A percentile compares a stretch with the other conserved stretches of the same genome.
These are phyloP conservation scores for Penicillium simplicissimum DNA, from an alignment of 495 filamentous ascomycete genomes.

Conservation along the genomic window DNA sequence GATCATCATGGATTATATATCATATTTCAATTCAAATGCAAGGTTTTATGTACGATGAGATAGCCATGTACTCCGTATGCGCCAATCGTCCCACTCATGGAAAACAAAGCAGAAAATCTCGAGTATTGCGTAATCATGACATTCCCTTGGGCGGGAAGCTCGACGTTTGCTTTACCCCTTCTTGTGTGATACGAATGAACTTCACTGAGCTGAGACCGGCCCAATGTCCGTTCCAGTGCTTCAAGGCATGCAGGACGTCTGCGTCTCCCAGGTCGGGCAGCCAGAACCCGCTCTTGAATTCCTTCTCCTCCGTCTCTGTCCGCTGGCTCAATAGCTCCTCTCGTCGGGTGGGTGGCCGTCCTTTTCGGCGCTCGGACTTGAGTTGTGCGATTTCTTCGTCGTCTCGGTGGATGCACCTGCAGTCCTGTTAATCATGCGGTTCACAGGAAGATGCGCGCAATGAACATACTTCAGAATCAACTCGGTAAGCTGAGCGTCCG, in stretches of 20 bases:
- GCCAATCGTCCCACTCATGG: constrained; percentile 24
- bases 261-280: constrained; percentile 60
- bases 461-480: constrained; percentile 60
- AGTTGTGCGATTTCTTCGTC: constrained; percentile 72
- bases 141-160: constrained; percentile 71
- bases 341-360: constrained; percentile 73
- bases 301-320: constrained; percentile 69
- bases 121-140: constrained; percentile 36
- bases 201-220: constrained; percentile 57
- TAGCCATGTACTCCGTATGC: constrained; percentile 26
- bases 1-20: not conserved
- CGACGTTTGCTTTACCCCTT: constrained; percentile 55
- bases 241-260: constrained; percentile 54
- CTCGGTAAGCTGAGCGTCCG: constrained; percentile 56
- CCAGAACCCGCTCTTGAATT: constrained; percentile 83
- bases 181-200: constrained; percentile 61
- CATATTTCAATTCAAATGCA: not conserved
- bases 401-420: constrained; percentile 74
- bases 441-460: not conserved
- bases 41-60: constrained; percentile 3
- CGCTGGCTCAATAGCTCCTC: constrained; percentile 76
- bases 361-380: constrained; percentile 74
- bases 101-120: constrained; percentile 2
- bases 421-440: not conserved
- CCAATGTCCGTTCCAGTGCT: constrained; percentile 64